Base-by-base conservation (phyloP, 176 grass and related monocot genomes). In the Phoenix dactylifera region DNA sequence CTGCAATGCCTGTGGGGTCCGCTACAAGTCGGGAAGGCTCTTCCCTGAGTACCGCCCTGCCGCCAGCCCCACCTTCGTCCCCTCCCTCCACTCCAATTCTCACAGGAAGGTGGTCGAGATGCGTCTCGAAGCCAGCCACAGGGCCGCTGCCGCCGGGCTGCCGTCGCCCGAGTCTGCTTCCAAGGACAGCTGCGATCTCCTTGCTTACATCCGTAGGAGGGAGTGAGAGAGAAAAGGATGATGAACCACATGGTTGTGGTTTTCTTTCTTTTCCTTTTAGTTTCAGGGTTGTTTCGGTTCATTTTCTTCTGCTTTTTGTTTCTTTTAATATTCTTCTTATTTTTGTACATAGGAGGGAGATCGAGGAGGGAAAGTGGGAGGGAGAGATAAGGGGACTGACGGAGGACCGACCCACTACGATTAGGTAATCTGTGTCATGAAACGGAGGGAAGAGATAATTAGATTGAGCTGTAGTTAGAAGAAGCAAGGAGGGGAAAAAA, bases 41-140 rank as follows among this genome's bases (percentile, higher is more conserved):
- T 98, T 92, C 77, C 93, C 93, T 3, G 93, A 98, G 73, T 98
- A 98, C 67, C 93, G 93, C 23, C 93, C 93, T 0, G 93, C 93
- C 16, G 87, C 87, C 44, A 98, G 93, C 81, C 93, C 93, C 56
- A 98, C 87, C 49, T 98, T 98, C 62, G 79, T 98, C 62, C 79
- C 93, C 4, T 5, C 70, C 52, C 63, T 98, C 67, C 93, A 98
- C 53, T 98, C 93, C 67, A 98, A 98, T 60, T 97, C 92, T 7
- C 92, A 97, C 74, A 97, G 91, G 85, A 97, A 91, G 78, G 92
- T 97, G 64, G 92, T 97, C 4, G 92, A 97, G 81, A 91, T 97
- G 84, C 83, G 92, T 48, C 74, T 82, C 54, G 88, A 97, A 70
- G 51, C 26, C 20, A 75, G 55, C 25, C 22, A 29, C 1, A 6